Conservation (phyloP, 1,139 yeast species). For the Yamadazyma epiphylla region DNA sequence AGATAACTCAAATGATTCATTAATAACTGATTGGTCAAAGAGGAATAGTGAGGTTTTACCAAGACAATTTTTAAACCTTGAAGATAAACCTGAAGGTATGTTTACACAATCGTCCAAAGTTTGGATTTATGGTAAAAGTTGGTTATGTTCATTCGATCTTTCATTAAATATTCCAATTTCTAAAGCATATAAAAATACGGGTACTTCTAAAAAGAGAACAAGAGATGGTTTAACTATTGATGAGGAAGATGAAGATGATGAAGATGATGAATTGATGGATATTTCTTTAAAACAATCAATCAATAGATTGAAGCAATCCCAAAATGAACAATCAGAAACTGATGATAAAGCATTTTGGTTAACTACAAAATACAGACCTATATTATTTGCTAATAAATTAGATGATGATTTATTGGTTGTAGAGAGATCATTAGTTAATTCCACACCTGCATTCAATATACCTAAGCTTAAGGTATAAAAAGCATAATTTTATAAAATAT, state of each 20-base stretch:
- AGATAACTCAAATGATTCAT: conserved; percentile 15
- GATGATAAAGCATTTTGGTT: conserved; percentile 60
- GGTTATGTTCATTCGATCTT: conserved; percentile 77
- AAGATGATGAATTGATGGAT: conserved; percentile 22
- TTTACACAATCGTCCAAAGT: conserved; percentile 44
- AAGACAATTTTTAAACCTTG: conserved; percentile 50
- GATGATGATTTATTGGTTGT: conserved; percentile 65
- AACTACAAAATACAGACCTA: conserved; percentile 72
- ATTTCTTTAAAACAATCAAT: conserved; percentile 28
- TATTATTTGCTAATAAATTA: conserved; percentile 56
- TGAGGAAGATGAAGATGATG: conserved; percentile 25
- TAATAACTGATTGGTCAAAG: conserved; percentile 77
- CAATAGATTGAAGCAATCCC: conserved; percentile 25
- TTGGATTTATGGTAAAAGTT: conserved; percentile 88
- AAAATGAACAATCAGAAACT: conserved; percentile 17
- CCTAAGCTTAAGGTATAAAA: conserved; percentile 56
- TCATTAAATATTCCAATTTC: conserved; percentile 52
- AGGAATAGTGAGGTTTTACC: conserved; percentile 76
- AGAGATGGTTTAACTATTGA: conserved; percentile 60
- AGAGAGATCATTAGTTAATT: conserved; percentile 69
- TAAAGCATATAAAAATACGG: conserved; percentile 24
- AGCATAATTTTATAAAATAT: conserved; percentile 1
- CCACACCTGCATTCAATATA: conserved; percentile 71
- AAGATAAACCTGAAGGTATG: conserved; percentile 73
- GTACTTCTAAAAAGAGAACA: conserved; percentile 47